Evolutionary conservation across 768 basidiomycete species (phyloP).

Genomic region (Serendipita sp.): DNA sequence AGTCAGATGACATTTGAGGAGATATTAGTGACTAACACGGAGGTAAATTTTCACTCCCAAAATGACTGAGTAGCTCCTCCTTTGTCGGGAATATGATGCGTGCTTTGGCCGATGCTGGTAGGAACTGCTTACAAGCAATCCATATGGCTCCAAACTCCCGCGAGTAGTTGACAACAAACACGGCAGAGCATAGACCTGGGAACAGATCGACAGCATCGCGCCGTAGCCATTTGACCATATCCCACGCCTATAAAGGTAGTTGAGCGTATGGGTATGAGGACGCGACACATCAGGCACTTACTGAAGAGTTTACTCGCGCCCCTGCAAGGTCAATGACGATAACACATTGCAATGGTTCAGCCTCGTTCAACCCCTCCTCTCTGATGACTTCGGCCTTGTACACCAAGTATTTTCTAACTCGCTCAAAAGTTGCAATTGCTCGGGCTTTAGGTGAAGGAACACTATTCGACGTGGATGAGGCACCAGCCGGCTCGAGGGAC

Average conservation of each 20-base stretch:
- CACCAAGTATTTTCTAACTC: neutral
- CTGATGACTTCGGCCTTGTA: neutral
- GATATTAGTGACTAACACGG: neutral
- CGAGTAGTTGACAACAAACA: conserved; percentile 4
- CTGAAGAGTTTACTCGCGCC: neutral
- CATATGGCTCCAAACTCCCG: conserved; percentile 2
- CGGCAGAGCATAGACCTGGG: neutral
- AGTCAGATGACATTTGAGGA: neutral
- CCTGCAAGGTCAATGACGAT: neutral
- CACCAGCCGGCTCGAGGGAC: neutral
- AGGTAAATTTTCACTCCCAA: neutral
- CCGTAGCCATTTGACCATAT: neutral
- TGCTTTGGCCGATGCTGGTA: neutral
- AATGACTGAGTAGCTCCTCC: neutral
- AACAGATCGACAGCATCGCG: neutral
- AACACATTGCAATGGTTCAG: neutral
- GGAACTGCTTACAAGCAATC: neutral
- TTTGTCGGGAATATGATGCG: neutral
- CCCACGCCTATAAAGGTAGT: neutral
- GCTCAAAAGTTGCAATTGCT: neutral
- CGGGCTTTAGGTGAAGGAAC: neutral
- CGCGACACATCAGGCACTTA: neutral
- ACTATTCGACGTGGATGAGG: neutral
- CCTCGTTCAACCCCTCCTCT: neutral
- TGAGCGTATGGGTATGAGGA: no score